These are phyloP conservation scores for Rubia yunnanensis DNA, from an alignment of 257 asterid species.

Conservation along the genomic window DNA sequence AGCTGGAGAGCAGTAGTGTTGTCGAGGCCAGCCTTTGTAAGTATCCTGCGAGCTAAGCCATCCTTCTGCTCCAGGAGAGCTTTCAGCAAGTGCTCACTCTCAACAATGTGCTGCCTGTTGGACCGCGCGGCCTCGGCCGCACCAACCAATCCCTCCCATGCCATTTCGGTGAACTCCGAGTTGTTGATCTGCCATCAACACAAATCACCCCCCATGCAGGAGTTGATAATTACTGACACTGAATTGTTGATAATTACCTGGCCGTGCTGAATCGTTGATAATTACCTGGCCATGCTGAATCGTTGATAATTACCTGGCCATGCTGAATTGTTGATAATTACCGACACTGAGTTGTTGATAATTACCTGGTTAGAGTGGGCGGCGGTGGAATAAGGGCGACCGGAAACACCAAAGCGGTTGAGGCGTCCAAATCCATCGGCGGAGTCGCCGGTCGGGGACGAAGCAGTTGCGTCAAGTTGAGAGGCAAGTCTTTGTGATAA, in stretches of 20 bases:
- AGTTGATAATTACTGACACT: no score
- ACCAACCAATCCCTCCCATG: constrained; percentile 68
- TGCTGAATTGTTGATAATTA: neutral
- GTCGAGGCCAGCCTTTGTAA: constrained; percentile 84
- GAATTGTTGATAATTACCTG: constrained; percentile 24
- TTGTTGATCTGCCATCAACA: constrained; percentile 43
- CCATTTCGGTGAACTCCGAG: constrained; percentile 88
- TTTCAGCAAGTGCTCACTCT: constrained; percentile 87
- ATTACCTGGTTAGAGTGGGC: constrained; percentile 41
- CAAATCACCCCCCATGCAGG: neutral
- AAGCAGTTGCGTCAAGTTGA: constrained; percentile 13
- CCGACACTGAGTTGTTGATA: neutral
- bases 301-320: constrained; percentile 24
- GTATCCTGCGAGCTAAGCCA: constrained; percentile 82
- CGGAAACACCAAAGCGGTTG: constrained; percentile 14
- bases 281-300: constrained; percentile 24
- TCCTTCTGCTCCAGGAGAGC: constrained; percentile 90
- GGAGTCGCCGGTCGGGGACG: constrained; percentile 9
- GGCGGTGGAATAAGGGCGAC: constrained; percentile 48
- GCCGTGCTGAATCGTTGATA: neutral
- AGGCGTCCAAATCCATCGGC: constrained; percentile 14
- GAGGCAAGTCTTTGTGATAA: constrained; percentile 23
- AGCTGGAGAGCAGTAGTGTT: constrained; percentile 67
- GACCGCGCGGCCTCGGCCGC: constrained; percentile 71
- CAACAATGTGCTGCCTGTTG: constrained; percentile 70